phyloP scores from a whole-genome alignment of 208 protist genomes.

The Phytomonas francai region DNA sequence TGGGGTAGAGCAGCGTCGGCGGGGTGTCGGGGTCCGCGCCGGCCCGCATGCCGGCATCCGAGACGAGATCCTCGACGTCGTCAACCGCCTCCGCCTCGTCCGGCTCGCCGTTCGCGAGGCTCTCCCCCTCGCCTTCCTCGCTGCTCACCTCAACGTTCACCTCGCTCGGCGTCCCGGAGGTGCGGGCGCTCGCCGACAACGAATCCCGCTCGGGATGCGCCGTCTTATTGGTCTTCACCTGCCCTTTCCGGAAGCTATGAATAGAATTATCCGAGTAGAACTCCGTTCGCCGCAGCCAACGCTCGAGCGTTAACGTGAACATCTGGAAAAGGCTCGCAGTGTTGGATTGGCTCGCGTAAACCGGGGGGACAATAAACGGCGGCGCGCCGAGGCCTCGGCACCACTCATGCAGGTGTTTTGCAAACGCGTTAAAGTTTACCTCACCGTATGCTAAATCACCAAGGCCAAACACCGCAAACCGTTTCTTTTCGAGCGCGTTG shows the following conservation, averaged over 20 bases:
- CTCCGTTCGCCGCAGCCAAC: conserved; percentile 47
- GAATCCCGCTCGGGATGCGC: neutral
- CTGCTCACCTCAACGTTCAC: conserved; percentile 21
- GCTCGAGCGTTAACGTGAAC: conserved; percentile 47
- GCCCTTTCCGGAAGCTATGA: neutral
- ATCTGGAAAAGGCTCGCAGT: conserved; percentile 40
- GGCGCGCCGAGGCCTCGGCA: conserved; percentile 64
- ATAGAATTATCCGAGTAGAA: conserved; percentile 39
- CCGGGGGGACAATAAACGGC: conserved; percentile 60
- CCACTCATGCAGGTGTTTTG: conserved; percentile 62
- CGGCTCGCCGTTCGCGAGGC: conserved; percentile 17
- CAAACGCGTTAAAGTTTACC: conserved; percentile 70
- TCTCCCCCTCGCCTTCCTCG: conserved; percentile 10
- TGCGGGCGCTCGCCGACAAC: too few species aligned
- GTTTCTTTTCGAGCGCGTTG: conserved; percentile 39
- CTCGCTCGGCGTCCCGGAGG: conserved; percentile 6
- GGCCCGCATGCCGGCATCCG: conserved; percentile 24
- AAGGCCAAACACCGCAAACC: conserved; percentile 84
- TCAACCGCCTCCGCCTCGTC: conserved; percentile 30
- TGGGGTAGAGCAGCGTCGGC: conserved; percentile 84
- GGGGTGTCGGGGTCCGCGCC: conserved; percentile 21
- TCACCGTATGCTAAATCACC: conserved; percentile 81
- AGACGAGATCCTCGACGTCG: conserved; percentile 66
- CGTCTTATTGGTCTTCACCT: conserved; percentile 2
- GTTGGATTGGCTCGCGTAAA: conserved; percentile 68